A percentile compares a stretch with the other conserved stretches of the same genome.
Conservation (phyloP, 495 filamentous ascomycete species). For the Venustampulla echinocandica region DNA sequence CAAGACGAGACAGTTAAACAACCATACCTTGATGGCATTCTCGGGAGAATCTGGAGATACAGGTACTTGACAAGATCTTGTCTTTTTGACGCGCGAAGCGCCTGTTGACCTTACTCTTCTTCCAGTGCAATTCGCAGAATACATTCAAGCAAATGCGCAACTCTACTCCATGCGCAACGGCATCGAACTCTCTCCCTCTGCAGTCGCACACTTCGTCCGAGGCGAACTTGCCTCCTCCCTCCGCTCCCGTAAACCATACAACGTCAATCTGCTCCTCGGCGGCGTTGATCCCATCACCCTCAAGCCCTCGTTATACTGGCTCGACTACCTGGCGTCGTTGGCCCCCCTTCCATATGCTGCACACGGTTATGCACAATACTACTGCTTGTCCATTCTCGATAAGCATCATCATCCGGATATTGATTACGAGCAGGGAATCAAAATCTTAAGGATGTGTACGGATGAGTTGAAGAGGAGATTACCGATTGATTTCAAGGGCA, state of each 20-base stretch:
- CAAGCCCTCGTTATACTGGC: constrained; percentile 88
- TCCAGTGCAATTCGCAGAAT: constrained; percentile 96
- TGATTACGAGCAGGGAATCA: constrained; percentile 72
- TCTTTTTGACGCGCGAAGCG: not conserved
- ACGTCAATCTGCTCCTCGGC: constrained; percentile 89
- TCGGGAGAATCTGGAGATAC: constrained; percentile 95
- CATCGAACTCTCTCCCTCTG: constrained; percentile 77
- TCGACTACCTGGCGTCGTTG: constrained; percentile 88
- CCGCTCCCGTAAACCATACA: constrained; percentile 86
- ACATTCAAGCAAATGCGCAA: constrained; percentile 95
- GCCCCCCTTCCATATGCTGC: constrained; percentile 89
- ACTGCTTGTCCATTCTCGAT: constrained; percentile 91
- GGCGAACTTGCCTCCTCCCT: constrained; percentile 83
- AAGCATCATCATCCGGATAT: constrained; percentile 98
- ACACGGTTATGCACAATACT: constrained; percentile 97
- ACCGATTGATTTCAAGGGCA: constrained; percentile 97
- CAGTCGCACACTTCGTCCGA: constrained; percentile 85
- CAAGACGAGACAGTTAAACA: constrained; percentile 86
- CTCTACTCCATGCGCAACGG: constrained; percentile 98
- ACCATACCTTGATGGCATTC: constrained; percentile 93
- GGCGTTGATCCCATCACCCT: constrained; percentile 82
- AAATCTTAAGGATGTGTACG: constrained; percentile 86
- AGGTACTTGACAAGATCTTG: constrained; percentile 40
- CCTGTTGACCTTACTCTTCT: not conserved
- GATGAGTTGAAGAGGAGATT: constrained; percentile 93